Evolutionary conservation across 805 yeast species (phyloP), one percentile per base, ranked within the genome.

Genomic region (Yamadazyma ubonensis): DNA sequence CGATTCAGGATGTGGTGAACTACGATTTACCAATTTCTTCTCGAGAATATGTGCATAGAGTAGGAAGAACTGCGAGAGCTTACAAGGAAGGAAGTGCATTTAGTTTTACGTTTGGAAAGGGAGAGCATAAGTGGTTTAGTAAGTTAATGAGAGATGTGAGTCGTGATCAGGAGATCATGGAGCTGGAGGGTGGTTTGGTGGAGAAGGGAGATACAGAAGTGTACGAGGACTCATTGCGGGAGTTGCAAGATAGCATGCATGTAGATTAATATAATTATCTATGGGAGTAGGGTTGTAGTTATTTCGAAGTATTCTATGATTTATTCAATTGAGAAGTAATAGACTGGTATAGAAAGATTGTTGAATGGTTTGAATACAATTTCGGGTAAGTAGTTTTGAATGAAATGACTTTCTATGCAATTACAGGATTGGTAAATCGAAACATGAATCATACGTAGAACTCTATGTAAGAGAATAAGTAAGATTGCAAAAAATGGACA

Each of bases 51-150:
- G 88, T 93, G 19, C 99, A 93, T 63, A 76, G 99, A 54, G 88
- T 89, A 28, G 99, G 99, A 29, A 81, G 99, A 68, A 90, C 98
- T 0, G 97, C 98, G 2, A 79, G 99, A 65, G 99, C 99, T 2
- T 82, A 84, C 37, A 76, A 80, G 25, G 38, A 49, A 0, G 99
- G 99, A 57, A 65, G 67, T 26, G 96, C 96, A 0, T 76, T 81
- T 57, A 84, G 79, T 33, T 58, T 91, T 18, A 70, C 81, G n/a
- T 71, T 79, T 43, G 95, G 96, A 20, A 78, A 77, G 39, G 90
- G 89, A 38, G 98, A 93, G 52, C 71, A 67, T 36, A 79, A 73
- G 49, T 84, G 86, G 83, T 72, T 73, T 44, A 67, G 68, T 36
- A 72, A 61, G 39, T 52, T 74, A 21, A 71, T 71, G 52, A 63